Percentiles rank a stretch among this genome's conserved stretches.
Conservation (phyloP, 176 grass and related monocot genomes). For the Ensete ventricosum region DNA sequence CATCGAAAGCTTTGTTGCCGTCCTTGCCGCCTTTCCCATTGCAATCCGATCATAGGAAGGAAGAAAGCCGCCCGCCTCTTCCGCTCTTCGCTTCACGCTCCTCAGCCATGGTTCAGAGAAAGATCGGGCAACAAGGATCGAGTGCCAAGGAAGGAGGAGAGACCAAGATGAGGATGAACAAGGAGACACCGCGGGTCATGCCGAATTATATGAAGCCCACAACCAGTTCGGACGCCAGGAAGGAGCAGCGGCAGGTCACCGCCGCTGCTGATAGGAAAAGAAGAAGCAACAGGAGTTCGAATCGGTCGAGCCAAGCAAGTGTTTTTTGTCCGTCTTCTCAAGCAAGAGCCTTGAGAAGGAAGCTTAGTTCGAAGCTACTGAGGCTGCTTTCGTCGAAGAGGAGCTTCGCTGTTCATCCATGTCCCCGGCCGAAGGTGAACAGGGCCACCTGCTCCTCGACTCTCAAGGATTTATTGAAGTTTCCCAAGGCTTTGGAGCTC, state of each 20-base stretch:
- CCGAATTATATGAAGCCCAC: constrained; percentile 90
- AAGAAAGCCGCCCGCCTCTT: not conserved
- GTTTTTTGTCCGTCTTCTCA: constrained; percentile 12
- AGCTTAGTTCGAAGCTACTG: constrained; percentile 7
- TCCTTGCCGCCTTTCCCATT: not conserved
- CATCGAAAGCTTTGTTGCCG: no score
- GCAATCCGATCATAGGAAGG: not conserved
- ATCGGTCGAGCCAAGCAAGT: no score
- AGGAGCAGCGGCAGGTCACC: constrained; percentile 18
- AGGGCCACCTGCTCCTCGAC: constrained; percentile 70
- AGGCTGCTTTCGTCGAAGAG: constrained; percentile 12
- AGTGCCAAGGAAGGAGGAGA: constrained; percentile 7
- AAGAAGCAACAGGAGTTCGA: constrained; percentile 10
- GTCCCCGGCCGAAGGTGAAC: constrained; percentile 34
- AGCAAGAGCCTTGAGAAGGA: constrained; percentile 15
- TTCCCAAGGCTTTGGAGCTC: constrained; percentile 55
- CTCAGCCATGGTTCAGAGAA: constrained; percentile 75
- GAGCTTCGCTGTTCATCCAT: constrained; percentile 29
- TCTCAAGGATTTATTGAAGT: constrained; percentile 52
- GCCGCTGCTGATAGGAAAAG: constrained; percentile 1
- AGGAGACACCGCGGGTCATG: constrained; percentile 23
- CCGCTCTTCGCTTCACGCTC: not conserved
- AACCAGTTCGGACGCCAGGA: constrained; percentile 73
- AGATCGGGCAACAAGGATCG: constrained; percentile 27
- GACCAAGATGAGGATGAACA: not conserved